Conservation (phyloP, 1,139 yeast species). For the Hyphopichia wangnamkhiaoensis region DNA sequence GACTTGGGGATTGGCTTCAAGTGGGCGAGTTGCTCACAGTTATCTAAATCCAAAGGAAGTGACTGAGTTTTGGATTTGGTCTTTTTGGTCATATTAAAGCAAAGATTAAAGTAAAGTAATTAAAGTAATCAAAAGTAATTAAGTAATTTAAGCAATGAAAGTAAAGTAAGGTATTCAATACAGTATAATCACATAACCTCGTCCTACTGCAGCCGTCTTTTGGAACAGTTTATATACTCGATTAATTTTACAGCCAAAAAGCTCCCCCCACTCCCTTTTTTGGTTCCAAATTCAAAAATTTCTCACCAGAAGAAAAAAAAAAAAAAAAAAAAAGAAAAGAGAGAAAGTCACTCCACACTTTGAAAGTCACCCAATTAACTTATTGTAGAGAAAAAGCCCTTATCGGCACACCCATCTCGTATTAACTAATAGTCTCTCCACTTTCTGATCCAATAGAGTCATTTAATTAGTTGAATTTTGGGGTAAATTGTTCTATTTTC, state of each 20-base stretch:
- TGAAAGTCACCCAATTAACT: not conserved
- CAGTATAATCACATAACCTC: too few species aligned
- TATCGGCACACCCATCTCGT: too few species aligned
- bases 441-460: not conserved
- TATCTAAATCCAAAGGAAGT: conserved; percentile 36
- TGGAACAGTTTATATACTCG: too few species aligned
- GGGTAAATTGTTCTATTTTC: too few species aligned
- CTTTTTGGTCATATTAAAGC: conserved; percentile 19
- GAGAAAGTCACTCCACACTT: conserved; percentile 1
- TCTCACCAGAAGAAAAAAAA: too few species aligned
- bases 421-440: not conserved
- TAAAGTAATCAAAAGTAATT: not conserved
- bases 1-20: conserved; percentile 43
- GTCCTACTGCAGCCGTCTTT: too few species aligned
- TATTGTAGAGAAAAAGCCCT: not conserved
- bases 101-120: not conserved
- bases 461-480: not conserved
- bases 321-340: too few species aligned
- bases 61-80: conserved; percentile 27
- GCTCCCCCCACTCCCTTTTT: too few species aligned
- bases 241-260: conserved; percentile 1
- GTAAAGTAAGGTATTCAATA: not conserved
- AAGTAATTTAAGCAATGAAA: not conserved
- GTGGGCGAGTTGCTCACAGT: conserved; percentile 41
- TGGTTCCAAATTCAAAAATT: too few species aligned